phyloP scores from a whole-genome alignment of 2,329 filamentous ascomycete genomes.

The Aspergillus pseudoterreus region DNA sequence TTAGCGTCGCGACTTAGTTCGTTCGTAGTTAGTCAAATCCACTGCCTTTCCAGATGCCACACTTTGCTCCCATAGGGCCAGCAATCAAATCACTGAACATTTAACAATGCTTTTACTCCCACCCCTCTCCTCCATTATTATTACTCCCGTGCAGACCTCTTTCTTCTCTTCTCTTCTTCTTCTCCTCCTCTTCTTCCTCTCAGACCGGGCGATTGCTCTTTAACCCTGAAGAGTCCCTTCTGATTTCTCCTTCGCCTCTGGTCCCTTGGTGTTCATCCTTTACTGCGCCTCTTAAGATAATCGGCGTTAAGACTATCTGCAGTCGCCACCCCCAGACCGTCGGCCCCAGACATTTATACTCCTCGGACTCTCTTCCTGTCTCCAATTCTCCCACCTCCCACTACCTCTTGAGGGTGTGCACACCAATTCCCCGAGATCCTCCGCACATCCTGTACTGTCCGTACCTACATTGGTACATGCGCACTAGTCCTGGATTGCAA shows the following conservation, averaged over 20 bases:
- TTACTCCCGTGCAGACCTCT: conserved; percentile 8
- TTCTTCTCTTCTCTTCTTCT: conserved; percentile 1
- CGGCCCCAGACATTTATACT: background rate
- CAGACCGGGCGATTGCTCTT: too few species aligned
- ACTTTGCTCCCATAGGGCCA: conserved; percentile 20
- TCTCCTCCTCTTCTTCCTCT: too few species aligned
- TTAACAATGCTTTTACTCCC: conserved; percentile 25
- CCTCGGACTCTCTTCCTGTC: background rate
- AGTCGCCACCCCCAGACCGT: background rate
- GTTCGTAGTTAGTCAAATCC: conserved; percentile 18
- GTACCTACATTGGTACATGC: background rate
- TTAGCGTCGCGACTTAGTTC: conserved; percentile 16
- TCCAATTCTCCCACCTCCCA: background rate
- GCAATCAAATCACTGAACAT: conserved; percentile 27
- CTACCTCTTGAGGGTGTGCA: too few species aligned
- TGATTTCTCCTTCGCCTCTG: background rate
- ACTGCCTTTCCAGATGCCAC: conserved; percentile 15
- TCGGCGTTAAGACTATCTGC: background rate
- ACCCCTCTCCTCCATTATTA: conserved; percentile 14
- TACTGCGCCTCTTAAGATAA: background rate
- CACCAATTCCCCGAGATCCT: too few species aligned
- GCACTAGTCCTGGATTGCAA: background rate
- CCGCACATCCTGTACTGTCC: background rate
- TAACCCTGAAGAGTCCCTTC: too few species aligned
- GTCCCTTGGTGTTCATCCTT: background rate